Percentiles rank a stretch among this genome's conserved stretches.
phyloP scores from a whole-genome alignment of 2,329 filamentous ascomycete genomes.

The Pseudogymnoascus sp. region DNA sequence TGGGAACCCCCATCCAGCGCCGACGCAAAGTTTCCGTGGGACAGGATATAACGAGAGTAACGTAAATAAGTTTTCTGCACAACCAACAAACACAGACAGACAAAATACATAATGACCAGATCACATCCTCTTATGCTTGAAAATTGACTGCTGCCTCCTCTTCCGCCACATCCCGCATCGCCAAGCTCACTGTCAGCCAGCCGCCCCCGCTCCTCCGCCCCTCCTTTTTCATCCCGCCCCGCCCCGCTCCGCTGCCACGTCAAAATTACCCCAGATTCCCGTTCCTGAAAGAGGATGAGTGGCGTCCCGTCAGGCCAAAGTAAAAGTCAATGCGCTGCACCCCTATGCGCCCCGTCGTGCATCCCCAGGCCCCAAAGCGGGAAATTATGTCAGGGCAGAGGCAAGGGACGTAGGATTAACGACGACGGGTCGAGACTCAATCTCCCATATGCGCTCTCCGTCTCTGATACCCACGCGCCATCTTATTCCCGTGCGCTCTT shows the following conservation, averaged over 20 bases:
- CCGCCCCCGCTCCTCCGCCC: not conserved
- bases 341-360: not conserved
- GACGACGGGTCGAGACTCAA: not conserved
- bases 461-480: not conserved
- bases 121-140: not conserved
- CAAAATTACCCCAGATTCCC: conserved; percentile 1
- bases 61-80: conserved; percentile 9
- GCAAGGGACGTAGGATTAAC: not conserved
- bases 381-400: conserved; percentile 2
- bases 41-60: conserved; percentile 9
- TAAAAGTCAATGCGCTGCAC: not conserved
- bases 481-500: not conserved
- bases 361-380: not conserved
- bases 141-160: not conserved
- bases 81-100: not conserved
- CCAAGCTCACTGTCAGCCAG: not conserved
- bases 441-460: not conserved
- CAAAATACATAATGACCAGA: conserved; percentile 7
- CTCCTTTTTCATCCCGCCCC: not conserved
- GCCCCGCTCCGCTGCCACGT: not conserved
- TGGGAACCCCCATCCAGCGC: not conserved
- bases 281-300: not conserved
- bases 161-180: not conserved
- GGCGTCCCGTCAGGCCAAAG: not conserved
- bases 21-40: not conserved